Base-by-base conservation (phyloP, 139 green algal genomes). In the Yamagishiella unicocca region DNA sequence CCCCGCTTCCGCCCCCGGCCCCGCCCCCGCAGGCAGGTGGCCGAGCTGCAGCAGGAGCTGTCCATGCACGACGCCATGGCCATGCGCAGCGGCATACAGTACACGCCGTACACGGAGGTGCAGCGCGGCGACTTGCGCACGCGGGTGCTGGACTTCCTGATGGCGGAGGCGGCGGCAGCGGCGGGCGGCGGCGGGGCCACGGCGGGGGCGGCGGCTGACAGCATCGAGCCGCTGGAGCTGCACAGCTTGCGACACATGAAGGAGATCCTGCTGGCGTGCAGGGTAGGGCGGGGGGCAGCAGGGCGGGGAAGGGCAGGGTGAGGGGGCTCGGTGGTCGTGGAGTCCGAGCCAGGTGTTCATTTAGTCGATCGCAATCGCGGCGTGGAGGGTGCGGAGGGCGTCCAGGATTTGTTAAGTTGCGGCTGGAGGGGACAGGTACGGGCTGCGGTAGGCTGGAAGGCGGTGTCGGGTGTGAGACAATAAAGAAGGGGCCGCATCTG, bases 31-130 rank as follows among this genome's bases (percentile, higher is more conserved):
- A 95, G 92, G 43, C 89, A 95, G 66, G 83, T 95, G 3, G 46
- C 54, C 27, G 92, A 95, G n/a, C 90, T 95, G 68, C 87, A 93
- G 72, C 85, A 92, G 45, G 90, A 95, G 89, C 80, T 93, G 33
- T 89, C 90, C 2, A 92, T 95, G 88, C 91, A 91, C 53, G 83
- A 94, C 54, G 76, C 90, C 55, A 91, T 93, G 88, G 70, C 80
- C 22, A 62, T 61, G 24, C 78, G 90, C 2, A 81, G 78, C 35
- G 82, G 54, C 50, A 46, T 91, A 9, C 9, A 45, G 67, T 93
- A 93, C 46, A 80, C 31, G 5, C 87, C 92, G 17, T 93, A 93
- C 74, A 89, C 43, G 4, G 64, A 87, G 0, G 43, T 67, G 27
- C 88, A 92, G 61, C 83, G 90, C 2, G 31, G 43, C 2, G 55